A percentile compares a stretch with the other conserved stretches of the same genome.
Conservation (phyloP, 495 filamentous ascomycete species). For the Penicillium crystallinum region DNA sequence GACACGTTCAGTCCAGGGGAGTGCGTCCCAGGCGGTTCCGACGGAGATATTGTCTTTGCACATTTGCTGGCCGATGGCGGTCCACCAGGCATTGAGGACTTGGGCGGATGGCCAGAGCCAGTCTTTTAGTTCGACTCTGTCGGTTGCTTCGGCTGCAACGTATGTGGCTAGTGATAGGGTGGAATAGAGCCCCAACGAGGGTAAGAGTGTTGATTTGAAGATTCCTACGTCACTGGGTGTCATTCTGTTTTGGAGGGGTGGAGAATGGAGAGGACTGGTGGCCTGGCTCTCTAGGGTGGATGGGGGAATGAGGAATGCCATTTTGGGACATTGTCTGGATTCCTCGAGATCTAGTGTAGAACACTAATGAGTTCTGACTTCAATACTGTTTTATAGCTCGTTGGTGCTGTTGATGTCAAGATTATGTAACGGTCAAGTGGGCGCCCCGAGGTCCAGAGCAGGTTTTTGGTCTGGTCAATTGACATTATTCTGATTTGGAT, state of each 20-base stretch:
- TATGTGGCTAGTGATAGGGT: slow-evolving; percentile 44
- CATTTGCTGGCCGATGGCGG: slow-evolving; percentile 44
- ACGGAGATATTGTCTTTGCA: slow-evolving; percentile 35
- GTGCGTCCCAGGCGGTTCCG: slow-evolving; percentile 32
- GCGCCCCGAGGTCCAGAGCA: neutral
- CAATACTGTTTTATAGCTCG: neutral
- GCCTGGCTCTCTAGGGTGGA: slow-evolving; percentile 5
- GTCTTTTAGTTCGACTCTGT: slow-evolving; percentile 53
- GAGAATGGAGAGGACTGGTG: neutral
- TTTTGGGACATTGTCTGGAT: neutral
- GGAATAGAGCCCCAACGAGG: slow-evolving; percentile 43
- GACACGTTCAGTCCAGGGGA: slow-evolving; percentile 48
- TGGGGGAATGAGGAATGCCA: neutral
- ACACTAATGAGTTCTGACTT: neutral
- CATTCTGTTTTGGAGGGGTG: neutral
- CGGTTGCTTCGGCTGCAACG: slow-evolving; percentile 37
- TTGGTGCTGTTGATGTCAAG: slow-evolving; percentile 14
- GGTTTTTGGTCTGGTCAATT: neutral
- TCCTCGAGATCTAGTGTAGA: neutral
- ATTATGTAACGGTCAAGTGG: slow-evolving; percentile 13
- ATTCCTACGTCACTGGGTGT: slow-evolving; percentile 35
- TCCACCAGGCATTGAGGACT: slow-evolving; percentile 56
- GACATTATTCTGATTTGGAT: neutral
- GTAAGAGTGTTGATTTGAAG: slow-evolving; percentile 46
- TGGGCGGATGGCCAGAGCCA: slow-evolving; percentile 51